phyloP scores from a whole-genome alignment of 2,329 filamentous ascomycete species.

The Penicillium sp. region DNA sequence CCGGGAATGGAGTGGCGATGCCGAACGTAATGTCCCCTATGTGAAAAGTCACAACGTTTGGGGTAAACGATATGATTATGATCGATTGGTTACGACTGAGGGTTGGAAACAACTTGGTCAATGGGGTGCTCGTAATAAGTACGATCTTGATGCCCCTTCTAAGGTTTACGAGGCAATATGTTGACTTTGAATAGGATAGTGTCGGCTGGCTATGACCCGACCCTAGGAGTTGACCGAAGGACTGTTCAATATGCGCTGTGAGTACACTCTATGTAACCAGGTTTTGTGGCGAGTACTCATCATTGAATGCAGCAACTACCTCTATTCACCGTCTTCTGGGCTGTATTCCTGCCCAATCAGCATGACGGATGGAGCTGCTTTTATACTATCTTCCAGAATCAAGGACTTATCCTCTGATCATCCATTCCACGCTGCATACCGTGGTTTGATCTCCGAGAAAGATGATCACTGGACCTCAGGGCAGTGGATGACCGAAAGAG shows the following conservation, averaged over 20 bases:
- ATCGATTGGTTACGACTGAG: conserved; percentile 63
- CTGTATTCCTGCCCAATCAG: conserved; percentile 30
- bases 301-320: conserved; percentile 21
- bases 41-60: conserved; percentile 63
- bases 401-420: conserved; percentile 10
- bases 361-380: conserved; percentile 30
- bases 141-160: neutral
- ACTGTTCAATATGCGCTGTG: conserved; percentile 30
- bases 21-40: conserved; percentile 65
- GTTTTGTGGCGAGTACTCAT: neutral
- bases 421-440: conserved; percentile 29
- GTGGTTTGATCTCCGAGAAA: conserved; percentile 29
- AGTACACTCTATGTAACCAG: neutral
- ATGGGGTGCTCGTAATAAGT: conserved; percentile 35
- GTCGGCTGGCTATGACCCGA: conserved; percentile 26
- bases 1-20: conserved; percentile 52
- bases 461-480: conserved; percentile 37
- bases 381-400: conserved; percentile 19
- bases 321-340: conserved; percentile 28
- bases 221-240: conserved; percentile 23
- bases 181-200: conserved; percentile 24
- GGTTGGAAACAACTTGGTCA: conserved; percentile 58
- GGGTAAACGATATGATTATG: conserved; percentile 54
- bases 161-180: neutral
- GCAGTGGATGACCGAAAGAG: conserved; percentile 43